phyloP scores from a whole-genome alignment of 192 early-diverging fungal species.

The Mortierella hygrophila region DNA sequence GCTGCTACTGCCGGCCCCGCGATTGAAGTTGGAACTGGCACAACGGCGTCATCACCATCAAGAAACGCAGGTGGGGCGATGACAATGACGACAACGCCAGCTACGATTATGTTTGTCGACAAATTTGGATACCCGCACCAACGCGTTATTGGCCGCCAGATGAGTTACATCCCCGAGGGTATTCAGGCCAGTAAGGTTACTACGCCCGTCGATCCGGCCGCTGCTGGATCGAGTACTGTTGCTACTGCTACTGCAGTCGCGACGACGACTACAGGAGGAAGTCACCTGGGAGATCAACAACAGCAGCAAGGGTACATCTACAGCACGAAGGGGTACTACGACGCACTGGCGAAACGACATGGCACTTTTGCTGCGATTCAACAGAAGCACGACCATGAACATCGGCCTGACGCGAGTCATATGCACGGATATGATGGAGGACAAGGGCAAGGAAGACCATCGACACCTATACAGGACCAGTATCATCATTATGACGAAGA shows the following conservation, averaged over 20 bases:
- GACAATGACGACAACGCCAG: background rate
- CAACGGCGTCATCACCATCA: background rate
- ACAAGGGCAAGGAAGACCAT: background rate
- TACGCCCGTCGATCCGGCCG: background rate
- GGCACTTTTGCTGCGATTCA: background rate
- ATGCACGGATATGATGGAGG: background rate
- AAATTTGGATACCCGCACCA: conserved; percentile 14
- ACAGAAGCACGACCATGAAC: background rate
- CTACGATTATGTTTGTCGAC: conserved; percentile 20
- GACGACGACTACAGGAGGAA: background rate
- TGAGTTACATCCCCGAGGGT: background rate
- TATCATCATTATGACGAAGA: background rate
- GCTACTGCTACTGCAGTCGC: background rate
- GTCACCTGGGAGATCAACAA: background rate
- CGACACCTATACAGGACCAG: background rate
- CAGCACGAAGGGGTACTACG: background rate
- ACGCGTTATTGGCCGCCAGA: background rate
- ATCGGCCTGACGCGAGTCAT: background rate
- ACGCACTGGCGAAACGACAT: background rate
- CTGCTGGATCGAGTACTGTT: background rate
- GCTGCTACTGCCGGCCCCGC: background rate
- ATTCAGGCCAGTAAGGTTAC: background rate
- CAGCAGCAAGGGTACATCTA: background rate
- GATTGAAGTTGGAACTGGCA: background rate
- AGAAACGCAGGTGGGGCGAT: background rate